phyloP scores from a whole-genome alignment of 2,329 filamentous ascomycete species.

The Peltaster fructicola region DNA sequence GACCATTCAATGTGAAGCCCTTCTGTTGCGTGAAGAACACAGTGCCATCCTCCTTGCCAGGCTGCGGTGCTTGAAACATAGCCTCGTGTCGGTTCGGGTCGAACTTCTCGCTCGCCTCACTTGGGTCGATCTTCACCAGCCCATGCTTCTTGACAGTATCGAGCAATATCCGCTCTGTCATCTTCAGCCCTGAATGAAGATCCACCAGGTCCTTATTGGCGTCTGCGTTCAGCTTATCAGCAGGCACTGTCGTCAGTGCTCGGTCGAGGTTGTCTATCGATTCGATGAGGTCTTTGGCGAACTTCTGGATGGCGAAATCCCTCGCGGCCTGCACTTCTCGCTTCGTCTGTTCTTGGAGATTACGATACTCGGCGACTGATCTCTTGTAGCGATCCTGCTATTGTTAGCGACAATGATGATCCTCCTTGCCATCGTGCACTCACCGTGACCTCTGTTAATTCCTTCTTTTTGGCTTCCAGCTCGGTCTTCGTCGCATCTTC shows the following conservation, averaged over 20 bases:
- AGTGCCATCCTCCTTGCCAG: constrained; percentile 73
- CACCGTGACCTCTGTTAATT: constrained; percentile 75
- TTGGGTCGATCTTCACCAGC: constrained; percentile 71
- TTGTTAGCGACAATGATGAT: constrained; percentile 3
- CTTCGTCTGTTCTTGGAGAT: constrained; percentile 85
- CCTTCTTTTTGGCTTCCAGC: constrained; percentile 53
- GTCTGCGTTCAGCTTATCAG: constrained; percentile 48
- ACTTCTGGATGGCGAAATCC: constrained; percentile 86
- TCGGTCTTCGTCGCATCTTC: constrained; percentile 42
- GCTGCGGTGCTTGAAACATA: constrained; percentile 78
- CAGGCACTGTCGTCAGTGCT: constrained; percentile 61
- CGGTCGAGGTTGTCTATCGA: constrained; percentile 95
- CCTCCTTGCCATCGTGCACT: constrained; percentile 4
- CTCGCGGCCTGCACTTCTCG: constrained; percentile 76
- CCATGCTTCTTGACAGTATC: constrained; percentile 85
- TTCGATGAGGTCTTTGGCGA: constrained; percentile 88
- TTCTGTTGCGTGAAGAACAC: constrained; percentile 91
- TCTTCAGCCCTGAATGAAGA: constrained; percentile 77
- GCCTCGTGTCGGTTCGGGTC: constrained; percentile 95
- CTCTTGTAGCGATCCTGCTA: constrained; percentile 82
- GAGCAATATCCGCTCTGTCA: constrained; percentile 85
- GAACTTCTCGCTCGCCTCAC: constrained; percentile 59
- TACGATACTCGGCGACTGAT: constrained; percentile 89
- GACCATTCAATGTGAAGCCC: constrained; percentile 84
- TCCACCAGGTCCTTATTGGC: constrained; percentile 55